Conservation (phyloP, 768 basidiomycete species). For the Neoboletus subvelutipes region DNA sequence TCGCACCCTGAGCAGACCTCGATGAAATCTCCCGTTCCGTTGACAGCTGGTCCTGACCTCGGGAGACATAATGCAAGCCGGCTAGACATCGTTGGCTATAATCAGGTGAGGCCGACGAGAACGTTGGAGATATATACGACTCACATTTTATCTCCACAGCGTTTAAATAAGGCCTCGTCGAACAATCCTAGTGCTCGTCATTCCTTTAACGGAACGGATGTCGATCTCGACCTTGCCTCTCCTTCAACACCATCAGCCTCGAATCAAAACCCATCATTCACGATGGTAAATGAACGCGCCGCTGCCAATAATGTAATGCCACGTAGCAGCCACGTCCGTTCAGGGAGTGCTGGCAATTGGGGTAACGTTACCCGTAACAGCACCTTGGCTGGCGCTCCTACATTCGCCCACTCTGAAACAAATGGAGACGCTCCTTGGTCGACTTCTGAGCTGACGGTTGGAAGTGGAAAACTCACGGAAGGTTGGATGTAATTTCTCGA, state of each 20-base stretch:
- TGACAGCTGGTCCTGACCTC: slow-evolving; percentile 83
- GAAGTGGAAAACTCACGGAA: slow-evolving; percentile 53
- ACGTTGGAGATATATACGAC: slow-evolving; percentile 4
- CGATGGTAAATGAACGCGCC: slow-evolving; percentile 40
- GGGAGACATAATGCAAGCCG: slow-evolving; percentile 73
- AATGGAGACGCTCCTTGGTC: slow-evolving; percentile 58
- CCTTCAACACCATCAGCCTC: slow-evolving; percentile 53
- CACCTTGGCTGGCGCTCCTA: slow-evolving; percentile 46
- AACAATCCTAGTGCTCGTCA: slow-evolving; percentile 58
- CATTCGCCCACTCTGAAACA: slow-evolving; percentile 58
- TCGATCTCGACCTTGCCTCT: slow-evolving; percentile 56
- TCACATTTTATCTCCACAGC: slow-evolving; percentile 34
- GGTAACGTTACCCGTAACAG: slow-evolving; percentile 56
- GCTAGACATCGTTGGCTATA: slow-evolving; percentile 71
- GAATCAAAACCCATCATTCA: slow-evolving; percentile 42
- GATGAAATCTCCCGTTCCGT: slow-evolving; percentile 72
- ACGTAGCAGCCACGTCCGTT: slow-evolving; percentile 67
- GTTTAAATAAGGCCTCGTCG: slow-evolving; percentile 48
- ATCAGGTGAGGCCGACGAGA: slow-evolving; percentile 48
- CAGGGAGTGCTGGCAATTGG: slow-evolving; percentile 84
- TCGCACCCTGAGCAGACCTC: slow-evolving; percentile 54
- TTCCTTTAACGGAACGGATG: slow-evolving; percentile 74
- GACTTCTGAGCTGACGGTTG: slow-evolving; percentile 49
- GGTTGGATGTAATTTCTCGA: slow-evolving; percentile 38
- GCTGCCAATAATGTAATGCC: slow-evolving; percentile 32